Evolutionary conservation across 2,329 filamentous ascomycete genomes (phyloP).

Genomic region (Aureobasidium uvarum): DNA sequence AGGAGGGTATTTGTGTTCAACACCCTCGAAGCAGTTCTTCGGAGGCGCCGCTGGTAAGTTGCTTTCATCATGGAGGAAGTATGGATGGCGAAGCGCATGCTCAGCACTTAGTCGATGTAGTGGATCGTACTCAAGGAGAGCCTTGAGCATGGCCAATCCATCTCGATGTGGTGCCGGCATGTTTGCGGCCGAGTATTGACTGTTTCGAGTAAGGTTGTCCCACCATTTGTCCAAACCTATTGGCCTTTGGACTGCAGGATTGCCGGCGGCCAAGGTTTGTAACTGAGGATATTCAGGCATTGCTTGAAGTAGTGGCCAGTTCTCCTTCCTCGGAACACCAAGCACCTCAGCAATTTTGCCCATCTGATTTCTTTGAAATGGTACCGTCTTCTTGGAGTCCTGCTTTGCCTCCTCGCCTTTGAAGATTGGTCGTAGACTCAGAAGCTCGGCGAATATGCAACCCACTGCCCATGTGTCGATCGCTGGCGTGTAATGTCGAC

Average conservation of each 20-base stretch:
- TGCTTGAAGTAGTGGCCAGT: slow-evolving; percentile 77
- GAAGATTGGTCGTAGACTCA: slow-evolving; percentile 90
- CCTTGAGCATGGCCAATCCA: slow-evolving; percentile 70
- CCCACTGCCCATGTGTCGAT: slow-evolving; percentile 98
- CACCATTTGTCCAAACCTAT: slow-evolving; percentile 68
- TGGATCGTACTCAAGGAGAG: slow-evolving; percentile 89
- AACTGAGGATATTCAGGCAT: slow-evolving; percentile 75
- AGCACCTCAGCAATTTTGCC: slow-evolving; percentile 97
- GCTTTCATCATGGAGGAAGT: slow-evolving; percentile 60
- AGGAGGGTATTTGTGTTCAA: slow-evolving; percentile 84
- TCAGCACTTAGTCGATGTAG: slow-evolving; percentile 82
- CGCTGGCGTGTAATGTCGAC: slow-evolving; percentile 93
- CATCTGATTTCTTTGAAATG: slow-evolving; percentile 98
- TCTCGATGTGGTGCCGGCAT: slow-evolving; percentile 59
- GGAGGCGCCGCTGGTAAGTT: slow-evolving; percentile 44
- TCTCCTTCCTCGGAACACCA: slow-evolving; percentile 82
- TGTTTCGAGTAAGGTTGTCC: slow-evolving; percentile 48
- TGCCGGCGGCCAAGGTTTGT: slow-evolving; percentile 43
- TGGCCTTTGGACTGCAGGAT: slow-evolving; percentile 52
- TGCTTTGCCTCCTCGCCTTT: slow-evolving; percentile 99
- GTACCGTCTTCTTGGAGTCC: slow-evolving; percentile 96
- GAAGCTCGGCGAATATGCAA: slow-evolving; percentile 93
- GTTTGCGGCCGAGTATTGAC: slow-evolving; percentile 44
- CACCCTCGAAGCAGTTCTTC: slow-evolving; percentile 86
- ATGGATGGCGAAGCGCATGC: slow-evolving; percentile 83